Evolutionary conservation across 352 stramenopile genomes (phyloP), one percentile per base, ranked within the genome.

Genomic region (Pythium pectinolyticum): DNA sequence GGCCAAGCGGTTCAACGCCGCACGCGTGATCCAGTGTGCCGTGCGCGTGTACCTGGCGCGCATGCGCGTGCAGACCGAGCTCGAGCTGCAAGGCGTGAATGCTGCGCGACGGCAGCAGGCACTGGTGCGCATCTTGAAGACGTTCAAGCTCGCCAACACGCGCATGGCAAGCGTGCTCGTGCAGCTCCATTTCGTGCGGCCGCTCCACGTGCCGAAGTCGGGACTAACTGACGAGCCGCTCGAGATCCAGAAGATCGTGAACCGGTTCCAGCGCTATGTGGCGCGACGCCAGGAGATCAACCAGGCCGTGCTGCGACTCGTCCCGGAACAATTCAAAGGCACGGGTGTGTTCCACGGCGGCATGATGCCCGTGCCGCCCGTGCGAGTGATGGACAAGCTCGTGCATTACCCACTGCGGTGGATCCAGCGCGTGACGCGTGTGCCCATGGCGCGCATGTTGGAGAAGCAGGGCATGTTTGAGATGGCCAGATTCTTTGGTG

Each of bases 1-100:
- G 12, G 86, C 82, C 12, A 90, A 87, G 43, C 72, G 80, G 5
- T 88, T 74, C 47, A 84, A 83, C 24, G 86, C 86, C 3, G 82
- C 82, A 8, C 74, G 82, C 2, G 62, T 89, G 24, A 91, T 93
- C 30, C 86, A 94, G 50, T 94, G 83, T 50, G 83, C 86, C 9
- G 72, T 58, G 5, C 78, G 85, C 0, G 74, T 92, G 5, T 92
- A 92, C 54, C 66, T 94, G 15, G 75, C 82, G 19, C 77, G 86
- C 0, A 68, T 88, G 51, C 66, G 69, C 15, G 84, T 87, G 14
- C 83, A 92, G 34, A 63, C 62, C 10, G 83, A 92, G 48, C 66
- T 92, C 10, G 82, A 94, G 43, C 30, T 72, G 0, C 83, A 94
- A 60, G 85, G 85, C 5, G 63, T 92, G 9, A 77, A 89, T 20